Percentiles rank a stretch among this genome's conserved stretches.
Evolutionary conservation across 306 rosid species (phyloP).

Genomic region (Begonia loranthoides): DNA sequence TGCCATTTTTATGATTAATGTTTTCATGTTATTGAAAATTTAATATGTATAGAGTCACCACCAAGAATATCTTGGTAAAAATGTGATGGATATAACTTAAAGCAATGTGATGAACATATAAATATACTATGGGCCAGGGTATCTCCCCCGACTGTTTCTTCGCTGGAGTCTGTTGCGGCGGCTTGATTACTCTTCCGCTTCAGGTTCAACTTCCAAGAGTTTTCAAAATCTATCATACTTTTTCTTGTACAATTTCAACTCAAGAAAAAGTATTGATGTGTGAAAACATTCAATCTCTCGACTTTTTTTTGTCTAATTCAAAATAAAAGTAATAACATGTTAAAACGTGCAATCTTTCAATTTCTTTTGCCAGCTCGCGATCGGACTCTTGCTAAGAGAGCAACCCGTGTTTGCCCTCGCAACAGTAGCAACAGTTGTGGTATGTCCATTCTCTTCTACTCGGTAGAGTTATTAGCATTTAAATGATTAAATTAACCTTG

Average conservation of each 20-base stretch:
- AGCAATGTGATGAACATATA: too few species aligned
- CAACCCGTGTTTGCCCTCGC: conserved; percentile 50
- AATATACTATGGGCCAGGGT: conserved; percentile 23
- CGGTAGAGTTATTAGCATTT: too few species aligned
- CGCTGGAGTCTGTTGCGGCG: conserved; percentile 57
- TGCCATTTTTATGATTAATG: too few species aligned
- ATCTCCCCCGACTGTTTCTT: conserved; percentile 43
- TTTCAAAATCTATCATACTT: neutral
- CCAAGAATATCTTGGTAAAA: too few species aligned
- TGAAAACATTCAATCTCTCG: too few species aligned
- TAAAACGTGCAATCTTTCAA: neutral
- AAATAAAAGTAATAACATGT: neutral
- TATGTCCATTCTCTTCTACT: conserved; percentile 7
- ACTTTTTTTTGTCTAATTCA: neutral
- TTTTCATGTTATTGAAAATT: too few species aligned
- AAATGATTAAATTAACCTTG: neutral
- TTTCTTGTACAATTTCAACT: too few species aligned
- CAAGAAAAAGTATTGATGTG: too few species aligned
- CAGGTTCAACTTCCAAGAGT: conserved; percentile 25
- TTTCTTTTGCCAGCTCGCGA: conserved; percentile 27
- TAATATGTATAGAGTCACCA: too few species aligned
- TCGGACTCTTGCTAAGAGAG: conserved; percentile 51
- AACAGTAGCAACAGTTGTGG: conserved; percentile 56
- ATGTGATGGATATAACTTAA: too few species aligned
- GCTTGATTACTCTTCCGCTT: conserved; percentile 47